These are phyloP conservation scores for Colletotrichum sidae DNA, from an alignment of 2,329 filamentous ascomycete species.

Conservation along the genomic window DNA sequence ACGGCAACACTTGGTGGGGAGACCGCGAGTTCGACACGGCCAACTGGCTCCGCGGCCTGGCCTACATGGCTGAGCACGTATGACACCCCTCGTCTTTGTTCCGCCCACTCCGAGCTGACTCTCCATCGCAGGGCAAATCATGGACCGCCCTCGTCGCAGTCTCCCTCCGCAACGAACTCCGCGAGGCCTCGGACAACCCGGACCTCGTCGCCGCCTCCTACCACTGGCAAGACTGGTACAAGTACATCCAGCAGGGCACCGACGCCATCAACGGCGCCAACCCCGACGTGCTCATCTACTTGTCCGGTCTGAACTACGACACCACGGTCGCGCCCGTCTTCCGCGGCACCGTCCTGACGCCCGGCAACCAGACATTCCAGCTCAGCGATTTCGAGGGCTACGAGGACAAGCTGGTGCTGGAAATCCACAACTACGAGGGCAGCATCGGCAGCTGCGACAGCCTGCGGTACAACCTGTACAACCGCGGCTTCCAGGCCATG, in stretches of 20 bases:
- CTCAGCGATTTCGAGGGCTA: slow-evolving; percentile 60
- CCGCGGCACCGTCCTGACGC: slow-evolving; percentile 58
- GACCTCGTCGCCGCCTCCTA: slow-evolving; percentile 53
- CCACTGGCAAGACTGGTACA: slow-evolving; percentile 69
- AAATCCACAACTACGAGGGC: slow-evolving; percentile 72
- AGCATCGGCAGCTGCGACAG: slow-evolving; percentile 58
- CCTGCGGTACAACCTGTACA: slow-evolving; percentile 59
- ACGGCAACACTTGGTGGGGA: slow-evolving; percentile 72
- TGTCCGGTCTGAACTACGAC: slow-evolving; percentile 70
- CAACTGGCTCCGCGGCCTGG: slow-evolving; percentile 71
- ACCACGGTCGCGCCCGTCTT: slow-evolving; percentile 65
- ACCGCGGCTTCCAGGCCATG: slow-evolving; percentile 65
- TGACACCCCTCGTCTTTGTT: slow-evolving; percentile 29
- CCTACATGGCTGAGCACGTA: slow-evolving; percentile 71
- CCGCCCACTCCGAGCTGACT: background rate
- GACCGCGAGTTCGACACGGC: slow-evolving; percentile 67
- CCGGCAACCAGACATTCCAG: slow-evolving; percentile 57
- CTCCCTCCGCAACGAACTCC: slow-evolving; percentile 66
- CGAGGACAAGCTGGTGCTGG: slow-evolving; percentile 67
- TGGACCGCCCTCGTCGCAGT: slow-evolving; percentile 63
- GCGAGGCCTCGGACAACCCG: slow-evolving; percentile 53
- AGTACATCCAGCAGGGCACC: slow-evolving; percentile 60
- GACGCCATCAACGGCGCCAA: slow-evolving; percentile 63
- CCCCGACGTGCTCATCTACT: slow-evolving; percentile 64
- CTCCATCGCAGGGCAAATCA: slow-evolving; percentile 51